Base-by-base conservation (phyloP, 2,329 filamentous ascomycete genomes). In the Fusarium aywerte region DNA sequence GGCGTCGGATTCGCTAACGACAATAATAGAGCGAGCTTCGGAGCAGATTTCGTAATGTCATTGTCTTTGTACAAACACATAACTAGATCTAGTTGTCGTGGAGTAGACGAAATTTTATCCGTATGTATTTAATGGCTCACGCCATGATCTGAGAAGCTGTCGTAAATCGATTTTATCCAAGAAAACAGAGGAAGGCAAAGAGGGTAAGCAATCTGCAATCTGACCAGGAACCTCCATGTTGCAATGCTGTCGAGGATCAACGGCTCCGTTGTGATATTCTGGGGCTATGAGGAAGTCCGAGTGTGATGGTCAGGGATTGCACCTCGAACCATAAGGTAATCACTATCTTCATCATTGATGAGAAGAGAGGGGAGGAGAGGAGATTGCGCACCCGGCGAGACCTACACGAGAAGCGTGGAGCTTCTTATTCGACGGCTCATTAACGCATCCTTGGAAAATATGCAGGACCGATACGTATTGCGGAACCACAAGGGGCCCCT, bases 321-420 rank as follows among this genome's bases (percentile, higher is more conserved):
- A 62, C 63, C 27, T 51, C n/a, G 39, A 62, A 51, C 31, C 59
- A 56, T 54, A 57, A 52, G 68, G 65, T 65, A 65, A 61, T 50
- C 65, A 23, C 8, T 10, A 58, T 53, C 21, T 25, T 35, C 53
- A 49, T 45, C 27, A 44, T 36, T 15, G 29, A 61, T 15, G 56
- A 36, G 32, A 38, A 31, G 58, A 58, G 68, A 70, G 65, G 70
- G 72, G 65, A 73, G 32, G 23, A 42, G 69, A 70, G 68, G 71
- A 73, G 65, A 73, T 73, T 73, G 54, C 66, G 66, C 40, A 40
- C 50, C 40, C 50, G 60, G 59, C 27, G 39, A 59, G 42, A 29
- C 53, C 57, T 53, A 57, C 44, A 52, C 43, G 35, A 52, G 58
- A 56, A 49, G 52, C 42, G 43, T 54, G 36, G 51, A 33, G 61